Base-by-base conservation (phyloP, 2,329 filamentous ascomycete species). In the Clonostachys byssicola region DNA sequence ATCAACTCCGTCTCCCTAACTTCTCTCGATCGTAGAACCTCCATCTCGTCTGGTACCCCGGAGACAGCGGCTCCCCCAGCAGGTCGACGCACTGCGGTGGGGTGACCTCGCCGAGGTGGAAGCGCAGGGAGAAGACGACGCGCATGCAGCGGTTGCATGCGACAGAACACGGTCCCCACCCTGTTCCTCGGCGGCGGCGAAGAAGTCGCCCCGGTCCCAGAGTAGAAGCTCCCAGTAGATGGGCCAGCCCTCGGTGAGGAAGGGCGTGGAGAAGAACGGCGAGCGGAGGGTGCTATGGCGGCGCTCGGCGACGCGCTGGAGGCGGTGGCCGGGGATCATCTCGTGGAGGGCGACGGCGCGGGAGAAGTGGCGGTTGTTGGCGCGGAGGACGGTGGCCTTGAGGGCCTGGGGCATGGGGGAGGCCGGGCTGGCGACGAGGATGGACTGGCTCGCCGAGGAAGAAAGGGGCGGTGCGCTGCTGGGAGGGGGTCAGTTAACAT, bases 181-280 rank as follows among this genome's bases (percentile, higher is more conserved):
- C 69, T 68, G 51, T 83, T n/a, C 75, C 49, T 78, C 72, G 0
- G 78, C 66, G 1, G 67, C 66, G 5, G 64, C 63, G 48, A 74
- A 71, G 54, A 81, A 82, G 52, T 73, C 70, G 23, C 69, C 68
- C 23, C 74, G 67, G 39, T 75, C 60, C 77, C 78, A 84, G 14
- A 84, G 65, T 16, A 80, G 56, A 53, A 81, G 66, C 60, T 83
- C 80, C 79, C 79, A 83, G 57, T 83, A 83, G 52, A 81, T 70
- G 10, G 79, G 74, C 78, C 79, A 83, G 17, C 80, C 80, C 58
- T 83, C 80, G 38, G 79, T 71, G 63, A 72, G 81, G 54, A 83
- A 83, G 0, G 78, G 76, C 1, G 79, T 83, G 30, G 65, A 60
- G 57, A 83, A 83, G 7, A 81, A 54, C 16, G 59, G 58, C 4